These are phyloP conservation scores for Termitomyces sp. DNA, from an alignment of 768 basidiomycete species.

Conservation along the genomic window DNA sequence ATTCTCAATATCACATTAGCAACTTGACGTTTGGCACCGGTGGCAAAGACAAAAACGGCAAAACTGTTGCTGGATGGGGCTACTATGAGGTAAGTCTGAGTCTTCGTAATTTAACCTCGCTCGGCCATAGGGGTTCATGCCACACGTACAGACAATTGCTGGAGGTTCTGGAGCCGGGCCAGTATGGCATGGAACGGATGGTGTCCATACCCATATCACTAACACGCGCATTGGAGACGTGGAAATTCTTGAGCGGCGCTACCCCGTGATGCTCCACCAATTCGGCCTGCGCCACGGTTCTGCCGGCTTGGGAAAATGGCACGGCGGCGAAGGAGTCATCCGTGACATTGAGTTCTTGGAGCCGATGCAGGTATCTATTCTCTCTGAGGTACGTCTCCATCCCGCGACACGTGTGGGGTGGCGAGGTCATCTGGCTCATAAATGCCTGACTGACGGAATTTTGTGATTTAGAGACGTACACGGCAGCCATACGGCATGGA, in stretches of 20 bases:
- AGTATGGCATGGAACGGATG: slow-evolving; percentile 86
- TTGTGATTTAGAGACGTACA: slow-evolving; percentile 60
- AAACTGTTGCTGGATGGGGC: slow-evolving; percentile 77
- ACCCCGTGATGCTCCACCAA: slow-evolving; percentile 83
- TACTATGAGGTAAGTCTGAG: slow-evolving; percentile 65
- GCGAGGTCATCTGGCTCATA: not conserved
- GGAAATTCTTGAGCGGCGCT: slow-evolving; percentile 89
- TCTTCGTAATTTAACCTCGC: slow-evolving; percentile 3
- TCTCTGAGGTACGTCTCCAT: slow-evolving; percentile 61
- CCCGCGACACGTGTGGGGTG: not conserved
- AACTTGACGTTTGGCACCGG: slow-evolving; percentile 89
- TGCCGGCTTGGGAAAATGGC: slow-evolving; percentile 66
- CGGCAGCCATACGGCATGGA: slow-evolving; percentile 83
- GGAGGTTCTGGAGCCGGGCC: slow-evolving; percentile 92
- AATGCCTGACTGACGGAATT: not conserved
- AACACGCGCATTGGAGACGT: slow-evolving; percentile 92
- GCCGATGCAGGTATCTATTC: slow-evolving; percentile 80
- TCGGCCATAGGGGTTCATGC: not conserved
- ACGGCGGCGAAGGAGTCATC: slow-evolving; percentile 81
- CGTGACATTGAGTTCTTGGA: slow-evolving; percentile 81
- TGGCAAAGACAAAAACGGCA: slow-evolving; percentile 80
- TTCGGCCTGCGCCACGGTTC: slow-evolving; percentile 73
- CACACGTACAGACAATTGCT: slow-evolving; percentile 73
- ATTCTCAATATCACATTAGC: slow-evolving; percentile 27
- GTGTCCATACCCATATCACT: slow-evolving; percentile 91